phyloP scores from a whole-genome alignment of 2,329 filamentous ascomycete genomes.

The Alternaria solani region DNA sequence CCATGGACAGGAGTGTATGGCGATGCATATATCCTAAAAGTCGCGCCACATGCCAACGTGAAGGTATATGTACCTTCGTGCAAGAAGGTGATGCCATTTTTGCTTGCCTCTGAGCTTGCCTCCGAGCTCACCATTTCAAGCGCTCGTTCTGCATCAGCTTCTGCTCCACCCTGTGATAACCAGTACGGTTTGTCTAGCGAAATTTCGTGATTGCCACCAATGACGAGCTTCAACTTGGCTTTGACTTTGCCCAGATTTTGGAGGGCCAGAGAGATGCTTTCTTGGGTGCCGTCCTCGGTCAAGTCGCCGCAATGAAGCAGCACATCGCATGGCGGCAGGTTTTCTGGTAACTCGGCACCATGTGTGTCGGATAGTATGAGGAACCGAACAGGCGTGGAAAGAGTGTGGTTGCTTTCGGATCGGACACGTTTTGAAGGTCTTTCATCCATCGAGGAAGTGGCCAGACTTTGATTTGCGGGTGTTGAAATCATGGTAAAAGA shows the following conservation, averaged over 20 bases:
- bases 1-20: slow-evolving; percentile 63
- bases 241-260: slow-evolving; percentile 56
- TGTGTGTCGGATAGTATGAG: slow-evolving; percentile 56
- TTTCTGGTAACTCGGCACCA: slow-evolving; percentile 28
- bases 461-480: background rate
- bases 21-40: slow-evolving; percentile 61
- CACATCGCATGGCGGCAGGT: slow-evolving; percentile 60
- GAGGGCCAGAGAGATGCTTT: slow-evolving; percentile 57
- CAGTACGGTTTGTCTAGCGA: slow-evolving; percentile 58
- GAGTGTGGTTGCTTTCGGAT: background rate
- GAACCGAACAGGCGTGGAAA: slow-evolving; percentile 29
- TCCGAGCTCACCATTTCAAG: slow-evolving; percentile 42
- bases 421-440: background rate
- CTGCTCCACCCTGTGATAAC: slow-evolving; percentile 41
- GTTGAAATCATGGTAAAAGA: background rate
- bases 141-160: slow-evolving; percentile 14
- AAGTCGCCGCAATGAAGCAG: slow-evolving; percentile 66
- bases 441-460: background rate
- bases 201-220: slow-evolving; percentile 69
- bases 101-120: slow-evolving; percentile 50
- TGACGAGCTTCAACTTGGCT: slow-evolving; percentile 66
- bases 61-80: slow-evolving; percentile 61
- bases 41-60: slow-evolving; percentile 56
- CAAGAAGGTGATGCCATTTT: slow-evolving; percentile 59
- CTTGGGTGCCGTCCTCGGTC: slow-evolving; percentile 58